Base-by-base conservation (phyloP, 1,284 basidiomycete genomes). In the Leccinum fallax region DNA sequence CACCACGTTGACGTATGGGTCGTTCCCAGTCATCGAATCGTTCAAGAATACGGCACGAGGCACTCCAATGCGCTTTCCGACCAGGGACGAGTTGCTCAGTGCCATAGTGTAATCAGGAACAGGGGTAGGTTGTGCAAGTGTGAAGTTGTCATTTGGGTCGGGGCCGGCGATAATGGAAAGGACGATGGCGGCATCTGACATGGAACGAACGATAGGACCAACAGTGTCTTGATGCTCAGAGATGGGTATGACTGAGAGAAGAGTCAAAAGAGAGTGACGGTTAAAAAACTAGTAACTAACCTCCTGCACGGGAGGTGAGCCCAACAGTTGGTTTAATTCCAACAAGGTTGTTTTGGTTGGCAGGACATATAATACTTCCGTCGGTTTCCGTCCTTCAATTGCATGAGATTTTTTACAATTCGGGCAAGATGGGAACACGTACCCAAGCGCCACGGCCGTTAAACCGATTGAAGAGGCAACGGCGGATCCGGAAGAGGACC, bases 311-410 rank as follows among this genome's bases (percentile, higher is more conserved):
- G n/a, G 85, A 87, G 1, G 85, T 87, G 26, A 87, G 71, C 0
- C 86, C 86, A 2, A 88, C 82, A 0, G 84, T 87, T 0, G 86
- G 83, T 66, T 87, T 88, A 54, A 88, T 83, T 0, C 86, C 86
- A 0, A 80, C 82, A 32, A 86, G 54, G 66, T 88, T 83, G 53
- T 85, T 85, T 40, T 81, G 73, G 65, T 80, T 79, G 1, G 80
- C 72, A 5, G 84, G 84, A 49, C 81, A 83, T 10, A 80, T 80
- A 60, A 89, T 88, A 59, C 85, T 87, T 10, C 87, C 86, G 66
- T 87, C 84, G 2, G 88, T 89, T 71, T 91, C 89, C 1, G 82
- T 80, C 0, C 67, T 68, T 38, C 16, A 5, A 28, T 28, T 5
- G 1, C 21, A 40, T 70, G 26, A 55, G 48, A 49, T n/a, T 19